Base-by-base conservation (phyloP, 805 yeast species). In the Isabelozyma pseudorhagii region DNA sequence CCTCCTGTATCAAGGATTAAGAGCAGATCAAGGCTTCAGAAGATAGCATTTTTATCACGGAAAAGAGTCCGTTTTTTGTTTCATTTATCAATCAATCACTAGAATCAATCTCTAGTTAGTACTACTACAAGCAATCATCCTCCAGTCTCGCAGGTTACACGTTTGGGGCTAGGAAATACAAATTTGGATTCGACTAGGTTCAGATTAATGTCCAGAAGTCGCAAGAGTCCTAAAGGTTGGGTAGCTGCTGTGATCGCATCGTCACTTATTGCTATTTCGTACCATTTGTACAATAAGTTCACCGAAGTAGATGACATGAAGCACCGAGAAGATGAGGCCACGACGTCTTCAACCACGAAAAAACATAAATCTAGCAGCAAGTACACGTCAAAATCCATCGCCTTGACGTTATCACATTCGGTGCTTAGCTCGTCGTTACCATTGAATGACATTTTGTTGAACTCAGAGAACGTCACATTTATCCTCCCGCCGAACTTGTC, bases 401-500 rank as follows among this genome's bases (percentile, higher is more conserved):
- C 75, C 5, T 62, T 74, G 54, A 74, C 78, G 8, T 65, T 74
- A 42, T 71, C 74, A 43, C 72, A 72, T 46, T 67, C 74, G 28
- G 69, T 74, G n/a, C 57, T 74, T 50, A 65, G 61, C 47, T 62
- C 69, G 44, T 57, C 63, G 44, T 57, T 72, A 27, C 78, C 77
- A 3, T 61, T 74, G 46, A 59, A 67, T 49, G 76, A 73, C 17
- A 72, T 73, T 14, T 59, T 74, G 42, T 49, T 64, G 47, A 68
- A 65, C 29, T 57, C 68, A 2, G 73, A 69, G 29, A 74, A 74
- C 53, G 72, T 74, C 38, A 69, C 75, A 7, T 74, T 74, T 54
- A 74, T 74, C 44, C 64, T 74, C 28, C 78, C 79, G 5, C 79
- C 79, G 3, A 67, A 73, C 47, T 61, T 74, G 27, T 65, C 69